phyloP scores from a whole-genome alignment of 148 eudicot species.

The Rhododendron henanense region DNA sequence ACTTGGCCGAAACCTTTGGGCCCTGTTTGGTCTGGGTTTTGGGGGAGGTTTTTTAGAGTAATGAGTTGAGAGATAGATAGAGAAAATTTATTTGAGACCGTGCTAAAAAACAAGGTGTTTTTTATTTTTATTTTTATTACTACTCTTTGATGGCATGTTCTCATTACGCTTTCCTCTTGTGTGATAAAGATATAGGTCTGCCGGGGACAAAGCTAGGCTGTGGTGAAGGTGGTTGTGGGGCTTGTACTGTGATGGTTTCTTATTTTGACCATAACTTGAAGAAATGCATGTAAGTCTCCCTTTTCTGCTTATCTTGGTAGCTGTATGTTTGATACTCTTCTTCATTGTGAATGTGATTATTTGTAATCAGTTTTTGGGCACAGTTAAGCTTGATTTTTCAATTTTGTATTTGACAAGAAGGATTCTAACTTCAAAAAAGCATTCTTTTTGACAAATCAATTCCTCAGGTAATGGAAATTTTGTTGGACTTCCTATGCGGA shows the following conservation, averaged over 20 bases:
- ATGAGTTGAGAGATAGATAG: no score
- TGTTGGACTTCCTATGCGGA: neutral
- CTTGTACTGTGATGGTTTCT: conserved; percentile 98
- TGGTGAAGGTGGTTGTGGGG: conserved; percentile 99
- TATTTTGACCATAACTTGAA: conserved; percentile 54
- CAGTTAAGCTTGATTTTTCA: neutral
- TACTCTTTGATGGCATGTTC: neutral
- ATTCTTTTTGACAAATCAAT: neutral
- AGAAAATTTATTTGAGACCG: no score
- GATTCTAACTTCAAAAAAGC: neutral
- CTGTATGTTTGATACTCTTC: conserved; percentile 1
- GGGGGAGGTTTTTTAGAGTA: no score
- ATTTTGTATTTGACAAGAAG: neutral
- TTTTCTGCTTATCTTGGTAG: conserved; percentile 1
- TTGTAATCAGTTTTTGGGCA: neutral
- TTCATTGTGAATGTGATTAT: neutral
- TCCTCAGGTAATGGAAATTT: neutral
- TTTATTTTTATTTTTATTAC: neutral
- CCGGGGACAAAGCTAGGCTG: conserved; percentile 96
- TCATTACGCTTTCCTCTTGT: conserved; percentile 15
- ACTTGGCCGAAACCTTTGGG: no score
- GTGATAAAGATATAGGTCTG: conserved; percentile 63
- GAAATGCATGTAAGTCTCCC: conserved; percentile 78
- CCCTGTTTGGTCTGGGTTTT: no score
- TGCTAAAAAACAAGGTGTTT: no score